phyloP scores from a whole-genome alignment of 2,329 filamentous ascomycete species.

The Cladosporium cucumerinum region DNA sequence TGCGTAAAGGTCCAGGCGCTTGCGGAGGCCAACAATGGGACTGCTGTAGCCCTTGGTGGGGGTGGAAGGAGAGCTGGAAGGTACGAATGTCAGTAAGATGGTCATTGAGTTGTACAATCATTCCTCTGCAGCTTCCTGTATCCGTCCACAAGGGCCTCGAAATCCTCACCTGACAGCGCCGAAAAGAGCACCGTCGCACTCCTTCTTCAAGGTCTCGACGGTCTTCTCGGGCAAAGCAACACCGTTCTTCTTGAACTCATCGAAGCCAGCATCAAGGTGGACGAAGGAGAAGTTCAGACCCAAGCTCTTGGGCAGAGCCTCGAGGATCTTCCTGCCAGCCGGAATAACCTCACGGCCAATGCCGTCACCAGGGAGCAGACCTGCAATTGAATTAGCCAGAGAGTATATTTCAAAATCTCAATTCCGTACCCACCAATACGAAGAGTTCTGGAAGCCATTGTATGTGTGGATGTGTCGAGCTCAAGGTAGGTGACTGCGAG shows the following conservation, averaged over 20 bases:
- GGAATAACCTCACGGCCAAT: conserved; percentile 99
- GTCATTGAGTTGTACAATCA: neutral
- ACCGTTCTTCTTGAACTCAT: conserved; percentile 87
- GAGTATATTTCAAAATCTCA: too few species aligned
- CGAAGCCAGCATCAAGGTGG: conserved; percentile 88
- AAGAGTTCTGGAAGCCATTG: conserved; percentile 18
- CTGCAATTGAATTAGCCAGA: conserved; percentile 45
- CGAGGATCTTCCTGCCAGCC: conserved; percentile 82
- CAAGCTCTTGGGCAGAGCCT: conserved; percentile 87
- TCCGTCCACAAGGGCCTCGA: neutral
- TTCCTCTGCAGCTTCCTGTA: neutral
- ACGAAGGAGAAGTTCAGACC: conserved; percentile 92
- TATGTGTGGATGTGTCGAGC: conserved; percentile 1
- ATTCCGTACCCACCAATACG: conserved; percentile 4
- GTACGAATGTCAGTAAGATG: conserved; percentile 26
- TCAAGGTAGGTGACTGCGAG: neutral
- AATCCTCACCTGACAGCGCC: conserved; percentile 67
- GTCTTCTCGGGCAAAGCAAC: conserved; percentile 86
- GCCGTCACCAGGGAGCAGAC: conserved; percentile 95
- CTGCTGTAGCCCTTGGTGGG: conserved; percentile 94
- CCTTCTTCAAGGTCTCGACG: conserved; percentile 79
- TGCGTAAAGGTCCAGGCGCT: conserved; percentile 90
- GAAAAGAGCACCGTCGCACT: conserved; percentile 95
- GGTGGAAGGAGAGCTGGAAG: conserved; percentile 68
- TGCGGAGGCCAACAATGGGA: conserved; percentile 94